Base-by-base conservation (phyloP, 2,329 filamentous ascomycete genomes). In the Ceratocystis papillata region DNA sequence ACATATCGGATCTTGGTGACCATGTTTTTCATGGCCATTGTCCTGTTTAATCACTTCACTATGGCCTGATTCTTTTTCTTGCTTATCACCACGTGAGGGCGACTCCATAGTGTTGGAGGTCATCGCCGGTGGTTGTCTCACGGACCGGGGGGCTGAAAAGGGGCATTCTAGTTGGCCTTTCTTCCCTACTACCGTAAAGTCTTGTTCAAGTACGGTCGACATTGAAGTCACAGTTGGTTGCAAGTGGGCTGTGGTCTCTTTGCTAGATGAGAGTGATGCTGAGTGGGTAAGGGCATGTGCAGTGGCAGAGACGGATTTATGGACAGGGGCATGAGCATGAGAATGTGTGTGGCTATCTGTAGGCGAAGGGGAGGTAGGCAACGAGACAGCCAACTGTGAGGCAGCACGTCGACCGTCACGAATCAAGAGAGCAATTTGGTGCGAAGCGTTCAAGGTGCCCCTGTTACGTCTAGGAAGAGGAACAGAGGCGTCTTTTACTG, bases 161-260 rank as follows among this genome's bases (percentile, higher is more conserved):
- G 92, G 92, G 76, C 92, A 96, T 70, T 84, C 83, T 63, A 96
- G 78, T 69, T 83, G 83, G 71, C 91, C 89, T 71, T 88, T 89
- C 72, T 85, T 90, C 68, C 92, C 92, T 73, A 87, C 80, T 44
- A 92, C 88, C 20, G 92, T 96, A 72, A 96, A 96, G 76, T 96
- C 92, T 76, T 88, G 88, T 77, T 96, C 92, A 73, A 96, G 77
- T 84, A 67, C 80, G 62, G 83, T 85, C 64, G 85, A 85, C 73
- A 83, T 79, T 68, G 85, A 82, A 20, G 84, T 85, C 72, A 76
- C 69, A 53, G 75, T 75, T 64, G 76, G 76, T 45, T 75, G 76
- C 44, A 77, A 77, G 59, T 76, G 77, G 20, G 80, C 79, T 46
- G 75, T 72, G 8, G 77, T 78, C 68, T 78, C 77, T 72, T 78